Evolutionary conservation across 352 stramenopile species (phyloP).

Genomic region (Phytophthora tentaculata): DNA sequence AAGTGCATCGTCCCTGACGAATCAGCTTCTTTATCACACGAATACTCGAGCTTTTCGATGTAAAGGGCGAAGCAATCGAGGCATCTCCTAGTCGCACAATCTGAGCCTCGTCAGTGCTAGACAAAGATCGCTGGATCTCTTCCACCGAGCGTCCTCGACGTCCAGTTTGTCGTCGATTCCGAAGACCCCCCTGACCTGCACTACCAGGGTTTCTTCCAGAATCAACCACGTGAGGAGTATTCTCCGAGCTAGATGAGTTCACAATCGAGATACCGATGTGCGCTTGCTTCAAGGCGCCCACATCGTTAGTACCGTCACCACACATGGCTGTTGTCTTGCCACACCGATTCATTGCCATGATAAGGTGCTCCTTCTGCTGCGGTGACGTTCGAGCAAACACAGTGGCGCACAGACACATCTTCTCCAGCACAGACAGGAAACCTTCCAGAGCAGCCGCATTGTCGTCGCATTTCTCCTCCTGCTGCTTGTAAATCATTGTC

Average conservation of each 20-base stretch:
- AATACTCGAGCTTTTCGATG: constrained; percentile 93
- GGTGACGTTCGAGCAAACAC: constrained; percentile 98
- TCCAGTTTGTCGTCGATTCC: constrained; percentile 73
- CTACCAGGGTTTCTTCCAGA: constrained; percentile 52
- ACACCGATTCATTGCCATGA: constrained; percentile 93
- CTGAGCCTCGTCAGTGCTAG: constrained; percentile 86
- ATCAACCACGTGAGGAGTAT: constrained; percentile 40
- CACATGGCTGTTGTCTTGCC: constrained; percentile 97
- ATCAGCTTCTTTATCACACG: constrained; percentile 95
- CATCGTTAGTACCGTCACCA: constrained; percentile 98
- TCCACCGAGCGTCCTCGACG: constrained; percentile 45
- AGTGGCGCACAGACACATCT: constrained; percentile 71
- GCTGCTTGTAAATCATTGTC: constrained; percentile 36
- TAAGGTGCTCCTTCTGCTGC: constrained; percentile 96
- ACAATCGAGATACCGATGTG: constrained; percentile 88
- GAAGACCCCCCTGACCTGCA: constrained; percentile 44
- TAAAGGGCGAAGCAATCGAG: constrained; percentile 99
- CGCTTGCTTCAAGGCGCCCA: constrained; percentile 95
- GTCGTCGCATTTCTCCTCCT: constrained; percentile 29
- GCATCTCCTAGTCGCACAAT: constrained; percentile 99
- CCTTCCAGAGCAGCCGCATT: constrained; percentile 51
- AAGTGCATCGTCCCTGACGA: constrained; percentile 97
- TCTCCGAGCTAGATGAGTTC: constrained; percentile 76
- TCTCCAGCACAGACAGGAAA: constrained; percentile 75
- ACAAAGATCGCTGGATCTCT: constrained; percentile 78